phyloP scores from a whole-genome alignment of 768 basidiomycete genomes.

The Daedalea quercina region DNA sequence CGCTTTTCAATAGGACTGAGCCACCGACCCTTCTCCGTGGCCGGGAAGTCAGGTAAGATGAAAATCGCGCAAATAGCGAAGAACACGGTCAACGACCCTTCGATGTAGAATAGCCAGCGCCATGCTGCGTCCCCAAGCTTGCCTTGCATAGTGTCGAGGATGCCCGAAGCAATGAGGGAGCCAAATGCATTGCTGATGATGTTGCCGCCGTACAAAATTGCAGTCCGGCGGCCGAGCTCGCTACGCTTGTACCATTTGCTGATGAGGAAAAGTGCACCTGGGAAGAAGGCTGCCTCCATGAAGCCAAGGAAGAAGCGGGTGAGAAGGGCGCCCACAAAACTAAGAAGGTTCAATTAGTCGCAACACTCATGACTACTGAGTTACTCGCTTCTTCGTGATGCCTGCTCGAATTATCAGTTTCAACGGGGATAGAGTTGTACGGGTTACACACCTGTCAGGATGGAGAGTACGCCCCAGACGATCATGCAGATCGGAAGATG shows the following conservation, averaged over 20 bases:
- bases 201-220: constrained; percentile 65
- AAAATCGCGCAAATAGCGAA: constrained; percentile 50
- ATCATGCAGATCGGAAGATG: constrained; percentile 64
- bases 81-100: constrained; percentile 51
- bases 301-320: constrained; percentile 75
- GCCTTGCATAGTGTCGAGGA: constrained; percentile 67
- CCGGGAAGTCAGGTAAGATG: constrained; percentile 70
- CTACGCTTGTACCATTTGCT: constrained; percentile 69
- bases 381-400: constrained; percentile 18
- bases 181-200: constrained; percentile 82
- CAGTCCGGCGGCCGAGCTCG: constrained; percentile 65
- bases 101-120: constrained; percentile 67
- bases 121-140: constrained; percentile 63
- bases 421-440: background rate
- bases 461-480: constrained; percentile 50
- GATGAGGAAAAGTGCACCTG: constrained; percentile 56
- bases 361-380: too few species aligned
- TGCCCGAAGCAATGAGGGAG: constrained; percentile 69
- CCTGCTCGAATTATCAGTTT: constrained; percentile 3
- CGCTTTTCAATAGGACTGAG: constrained; percentile 47
- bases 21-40: constrained; percentile 44
- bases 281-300: constrained; percentile 56
- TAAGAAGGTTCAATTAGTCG: background rate
- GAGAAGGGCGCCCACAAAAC: constrained; percentile 54
- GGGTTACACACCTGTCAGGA: constrained; percentile 33